phyloP scores from a whole-genome alignment of 768 basidiomycete species.

The Psilocybe cubensis region DNA sequence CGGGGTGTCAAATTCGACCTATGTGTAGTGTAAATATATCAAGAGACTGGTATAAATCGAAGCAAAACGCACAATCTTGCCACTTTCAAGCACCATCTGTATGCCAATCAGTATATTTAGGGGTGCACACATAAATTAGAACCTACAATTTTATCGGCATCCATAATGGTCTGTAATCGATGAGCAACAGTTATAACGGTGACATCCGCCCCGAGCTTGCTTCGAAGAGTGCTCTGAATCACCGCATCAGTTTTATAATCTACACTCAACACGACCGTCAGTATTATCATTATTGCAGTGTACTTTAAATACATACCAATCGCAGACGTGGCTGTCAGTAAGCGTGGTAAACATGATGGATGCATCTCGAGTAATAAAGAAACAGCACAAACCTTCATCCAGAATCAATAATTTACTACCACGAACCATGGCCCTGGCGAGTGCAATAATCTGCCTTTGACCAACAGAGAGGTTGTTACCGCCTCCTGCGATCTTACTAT shows the following conservation, averaged over 20 bases:
- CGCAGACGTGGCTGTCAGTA: conserved; percentile 42
- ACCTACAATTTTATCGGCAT: conserved; percentile 53
- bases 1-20: conserved; percentile 26
- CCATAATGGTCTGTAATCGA: conserved; percentile 68
- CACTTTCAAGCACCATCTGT: conserved; percentile 52
- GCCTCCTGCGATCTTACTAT: conserved; percentile 48
- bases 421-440: conserved; percentile 63
- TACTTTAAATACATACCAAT: conserved; percentile 38
- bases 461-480: conserved; percentile 78
- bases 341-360: background rate
- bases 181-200: conserved; percentile 73
- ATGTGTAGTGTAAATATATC: conserved; percentile 1
- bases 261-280: conserved; percentile 9
- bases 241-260: conserved; percentile 68
- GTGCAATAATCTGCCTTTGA: conserved; percentile 70
- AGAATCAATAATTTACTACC: conserved; percentile 62
- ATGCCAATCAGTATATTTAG: background rate
- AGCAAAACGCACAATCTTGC: conserved; percentile 42
- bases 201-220: conserved; percentile 61
- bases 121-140: background rate
- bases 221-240: conserved; percentile 71
- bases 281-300: background rate
- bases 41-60: background rate
- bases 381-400: conserved; percentile 51
- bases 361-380: background rate